phyloP scores from a whole-genome alignment of 805 yeast genomes.

The Sungouiozyma intestinalis region DNA sequence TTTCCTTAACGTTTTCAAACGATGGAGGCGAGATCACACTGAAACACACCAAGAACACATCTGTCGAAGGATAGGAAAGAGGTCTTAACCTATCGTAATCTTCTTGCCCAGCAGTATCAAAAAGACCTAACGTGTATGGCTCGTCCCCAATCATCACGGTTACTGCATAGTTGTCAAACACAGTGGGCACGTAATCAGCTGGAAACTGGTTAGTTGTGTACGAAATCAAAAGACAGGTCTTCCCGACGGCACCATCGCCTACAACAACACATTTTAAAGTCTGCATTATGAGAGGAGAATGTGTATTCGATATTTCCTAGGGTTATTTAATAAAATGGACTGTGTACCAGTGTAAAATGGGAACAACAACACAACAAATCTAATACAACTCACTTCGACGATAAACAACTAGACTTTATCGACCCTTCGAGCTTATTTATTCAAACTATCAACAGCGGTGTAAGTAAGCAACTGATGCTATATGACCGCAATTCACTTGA shows the following conservation, averaged over 20 bases:
- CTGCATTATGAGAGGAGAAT: constrained; percentile 35
- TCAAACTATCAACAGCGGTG: too few relatives aligned
- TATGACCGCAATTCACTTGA: too few relatives aligned
- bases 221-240: constrained; percentile 90
- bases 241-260: constrained; percentile 99
- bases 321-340: too few relatives aligned
- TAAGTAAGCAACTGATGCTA: too few relatives aligned
- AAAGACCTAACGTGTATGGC: constrained; percentile 93
- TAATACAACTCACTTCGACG: too few relatives aligned
- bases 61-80: constrained; percentile 92
- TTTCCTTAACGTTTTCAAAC: constrained; percentile 94
- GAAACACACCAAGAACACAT: constrained; percentile 91
- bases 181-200: constrained; percentile 98
- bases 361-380: too few relatives aligned
- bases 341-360: too few relatives aligned
- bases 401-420: too few relatives aligned
- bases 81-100: constrained; percentile 98
- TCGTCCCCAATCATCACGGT: constrained; percentile 96
- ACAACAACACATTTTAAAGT: constrained; percentile 91
- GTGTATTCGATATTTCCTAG: too few relatives aligned
- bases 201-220: constrained; percentile 97
- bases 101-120: constrained; percentile 99
- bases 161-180: constrained; percentile 89
- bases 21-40: constrained; percentile 95
- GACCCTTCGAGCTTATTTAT: too few relatives aligned